These are phyloP conservation scores for Crassisporium funariophilum DNA, from an alignment of 768 basidiomycete genomes.

Conservation along the genomic window DNA sequence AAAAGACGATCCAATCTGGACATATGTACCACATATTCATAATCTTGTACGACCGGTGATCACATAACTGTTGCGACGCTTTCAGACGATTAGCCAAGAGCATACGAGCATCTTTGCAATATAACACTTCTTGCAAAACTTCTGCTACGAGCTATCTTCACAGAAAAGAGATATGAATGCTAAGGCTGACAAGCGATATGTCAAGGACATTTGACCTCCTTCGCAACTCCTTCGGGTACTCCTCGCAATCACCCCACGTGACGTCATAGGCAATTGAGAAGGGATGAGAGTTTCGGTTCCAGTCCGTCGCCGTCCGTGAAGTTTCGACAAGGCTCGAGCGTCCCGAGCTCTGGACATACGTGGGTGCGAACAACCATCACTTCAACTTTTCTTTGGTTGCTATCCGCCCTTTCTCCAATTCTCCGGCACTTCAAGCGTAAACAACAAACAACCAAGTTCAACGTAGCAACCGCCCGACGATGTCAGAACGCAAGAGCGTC, in stretches of 20 bases:
- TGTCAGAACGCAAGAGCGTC: background rate
- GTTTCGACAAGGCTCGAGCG: conserved; percentile 20
- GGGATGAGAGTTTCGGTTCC: conserved; percentile 25
- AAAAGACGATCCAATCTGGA: no score
- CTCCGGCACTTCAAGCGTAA: background rate
- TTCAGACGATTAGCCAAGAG: no score
- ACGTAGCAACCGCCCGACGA: conserved; percentile 2
- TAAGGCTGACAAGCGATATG: no score
- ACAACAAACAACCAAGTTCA: conserved; percentile 8
- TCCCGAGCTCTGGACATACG: conserved; percentile 14
- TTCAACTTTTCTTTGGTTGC: background rate
- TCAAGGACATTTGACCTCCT: no score
- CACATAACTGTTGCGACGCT: no score
- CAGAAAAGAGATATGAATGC: no score
- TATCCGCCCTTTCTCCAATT: background rate
- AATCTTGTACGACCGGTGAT: no score
- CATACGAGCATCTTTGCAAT: no score
- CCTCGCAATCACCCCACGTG: conserved; percentile 15
- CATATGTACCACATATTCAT: no score
- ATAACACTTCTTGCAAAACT: no score
- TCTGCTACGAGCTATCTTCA: no score
- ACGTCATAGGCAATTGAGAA: conserved; percentile 4
- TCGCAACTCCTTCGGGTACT: no score
- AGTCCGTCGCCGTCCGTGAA: conserved; percentile 16
- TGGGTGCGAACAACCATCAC: conserved; percentile 9